Conservation (phyloP, 331 rosid genomes). For the Acacia pycnantha region DNA sequence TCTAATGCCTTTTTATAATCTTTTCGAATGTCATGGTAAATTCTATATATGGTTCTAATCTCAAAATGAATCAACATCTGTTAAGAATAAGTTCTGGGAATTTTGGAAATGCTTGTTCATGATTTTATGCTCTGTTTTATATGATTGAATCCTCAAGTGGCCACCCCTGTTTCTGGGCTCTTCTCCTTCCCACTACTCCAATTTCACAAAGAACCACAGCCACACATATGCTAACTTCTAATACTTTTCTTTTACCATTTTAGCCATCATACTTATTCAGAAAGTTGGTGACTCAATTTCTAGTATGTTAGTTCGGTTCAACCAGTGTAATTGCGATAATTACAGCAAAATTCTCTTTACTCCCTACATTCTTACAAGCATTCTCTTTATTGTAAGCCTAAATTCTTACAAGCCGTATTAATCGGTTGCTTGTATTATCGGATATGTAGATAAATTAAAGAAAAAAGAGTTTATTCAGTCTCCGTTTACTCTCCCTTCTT, state of each 20-base stretch:
- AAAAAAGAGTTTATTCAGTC: neutral
- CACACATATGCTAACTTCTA: neutral
- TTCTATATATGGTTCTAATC: constrained; percentile 12
- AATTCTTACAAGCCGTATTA: too few species aligned
- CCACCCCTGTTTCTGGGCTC: neutral
- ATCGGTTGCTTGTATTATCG: too few species aligned
- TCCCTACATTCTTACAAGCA: too few species aligned
- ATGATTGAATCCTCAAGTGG: neutral
- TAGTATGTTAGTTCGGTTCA: too few species aligned
- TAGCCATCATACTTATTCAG: neutral
- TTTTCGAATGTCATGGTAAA: neutral
- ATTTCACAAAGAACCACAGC: neutral
- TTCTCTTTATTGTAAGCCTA: too few species aligned
- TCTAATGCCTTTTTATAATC: constrained; percentile 20
- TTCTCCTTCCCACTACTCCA: neutral
- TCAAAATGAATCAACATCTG: constrained; percentile 10
- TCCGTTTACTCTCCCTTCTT: neutral
- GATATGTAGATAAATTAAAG: too few species aligned
- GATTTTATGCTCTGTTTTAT: neutral
- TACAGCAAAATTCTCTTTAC: too few species aligned
- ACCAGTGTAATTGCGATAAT: too few species aligned
- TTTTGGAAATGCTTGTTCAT: constrained; percentile 5
- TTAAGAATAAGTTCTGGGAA: neutral
- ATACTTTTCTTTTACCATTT: neutral
- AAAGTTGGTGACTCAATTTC: neutral